Base-by-base conservation (phyloP, 2,329 filamentous ascomycete species). In the Sordariomycetes sp. region DNA sequence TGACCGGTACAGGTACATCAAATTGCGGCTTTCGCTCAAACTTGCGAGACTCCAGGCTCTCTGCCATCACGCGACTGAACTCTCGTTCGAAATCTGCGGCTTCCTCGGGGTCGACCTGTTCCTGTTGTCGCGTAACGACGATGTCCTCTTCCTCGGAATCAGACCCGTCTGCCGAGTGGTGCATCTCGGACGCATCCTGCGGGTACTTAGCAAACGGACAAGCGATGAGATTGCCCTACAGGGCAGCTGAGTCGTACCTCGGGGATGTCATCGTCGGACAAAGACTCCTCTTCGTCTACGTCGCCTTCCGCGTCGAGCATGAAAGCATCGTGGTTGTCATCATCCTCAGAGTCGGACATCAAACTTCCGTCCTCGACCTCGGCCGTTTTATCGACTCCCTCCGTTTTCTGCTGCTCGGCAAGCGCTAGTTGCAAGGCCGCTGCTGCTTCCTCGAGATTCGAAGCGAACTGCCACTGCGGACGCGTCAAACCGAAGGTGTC, bases 71-170 rank as follows among this genome's bases (percentile, higher is more conserved):
- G 72, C 96, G 97, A 43, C 94, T 92, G 70, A 96, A 94, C 72
- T 97, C 94, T 65, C 93, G 89, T 68, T 99, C 95, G 69, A 99
- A 99, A 50, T 99, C 94, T 7, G 93, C 94, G 67, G 99, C 94
- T 48, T 88, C 90, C 73, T 97, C 92, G 0, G 93, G 92, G 64
- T 99, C 92, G 59, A 92, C 81, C 65, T 93, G 83, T 69, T 97
- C 90, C 70, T 96, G 89, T 67, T 93, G 87, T 60, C 92, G 86
- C 52, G 90, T 95, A 54, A 99, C 93, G 51, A 97, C 82, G 64
- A 97, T 96, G 25, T 89, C 85, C 69, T 97, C 92, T 62, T 97
- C 91, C 60, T 89, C 87, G 11, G 87, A 88, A 48, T 86, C 86
- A 34, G 80, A 86, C 43, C 82, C 82, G 46, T 75, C 69, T 37